phyloP scores from a whole-genome alignment of 75 land plant genomes.

The Pinus albicaulis region DNA sequence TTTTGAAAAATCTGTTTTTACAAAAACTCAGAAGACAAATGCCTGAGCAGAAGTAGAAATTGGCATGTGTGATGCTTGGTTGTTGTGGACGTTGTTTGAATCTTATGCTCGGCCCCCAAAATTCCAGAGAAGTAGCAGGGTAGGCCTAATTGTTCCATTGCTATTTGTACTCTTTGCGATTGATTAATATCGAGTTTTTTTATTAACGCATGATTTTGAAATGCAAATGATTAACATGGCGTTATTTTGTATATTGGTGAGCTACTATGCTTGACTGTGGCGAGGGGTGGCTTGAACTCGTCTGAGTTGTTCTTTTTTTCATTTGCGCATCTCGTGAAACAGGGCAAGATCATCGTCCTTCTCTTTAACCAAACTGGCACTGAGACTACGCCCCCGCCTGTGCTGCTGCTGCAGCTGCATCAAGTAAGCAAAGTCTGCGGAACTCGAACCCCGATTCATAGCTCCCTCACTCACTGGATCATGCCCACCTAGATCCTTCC shows the following conservation, averaged over 20 bases:
- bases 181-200: no score
- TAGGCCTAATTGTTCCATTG: no score
- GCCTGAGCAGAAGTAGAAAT: no score
- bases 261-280: conserved; percentile 25
- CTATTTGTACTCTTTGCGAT: no score
- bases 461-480: not conserved
- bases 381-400: conserved; percentile 19
- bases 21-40: no score
- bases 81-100: no score
- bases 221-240: no score
- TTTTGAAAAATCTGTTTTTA: no score
- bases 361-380: conserved; percentile 31
- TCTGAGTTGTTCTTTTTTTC: conserved; percentile 46
- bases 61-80: no score
- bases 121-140: no score
- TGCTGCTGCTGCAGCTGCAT: conserved; percentile 25
- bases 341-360: conserved; percentile 60
- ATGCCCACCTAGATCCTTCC: not conserved
- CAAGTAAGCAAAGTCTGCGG: conserved; percentile 3
- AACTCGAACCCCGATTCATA: conserved; percentile 21
- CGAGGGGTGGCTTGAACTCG: conserved; percentile 22
- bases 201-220: no score
- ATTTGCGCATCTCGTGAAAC: conserved; percentile 57
- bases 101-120: no score
- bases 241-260: conserved; percentile 44